Base-by-base conservation (phyloP, 305 asterid genomes). In the Fraxinus albicans region DNA sequence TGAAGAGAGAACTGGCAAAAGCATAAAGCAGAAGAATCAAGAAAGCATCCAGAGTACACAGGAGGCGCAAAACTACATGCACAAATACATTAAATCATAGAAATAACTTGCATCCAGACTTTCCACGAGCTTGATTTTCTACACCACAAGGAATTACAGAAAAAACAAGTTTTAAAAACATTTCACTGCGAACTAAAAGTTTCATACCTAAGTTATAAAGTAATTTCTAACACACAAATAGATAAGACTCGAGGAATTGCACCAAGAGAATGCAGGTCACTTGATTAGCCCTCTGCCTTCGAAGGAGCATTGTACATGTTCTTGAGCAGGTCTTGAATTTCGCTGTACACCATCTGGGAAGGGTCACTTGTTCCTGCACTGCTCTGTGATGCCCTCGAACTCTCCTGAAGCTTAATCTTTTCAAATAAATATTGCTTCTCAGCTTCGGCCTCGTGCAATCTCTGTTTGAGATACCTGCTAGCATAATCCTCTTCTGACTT, bases 391-490 rank as follows among this genome's bases (percentile, higher is more conserved):
- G 90, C 88, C 83, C 97, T 89, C 0, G 96, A 90, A 83, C 96
- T 91, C 84, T 92, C 97, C 81, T 95, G 95, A 79, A 96, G 96
- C 92, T 94, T 94, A 25, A 96, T 89, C 84, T 92, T 95, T 88
- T 96, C 97, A 4, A 94, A 90, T 77, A 96, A 67, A 82, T 90
- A 93, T 86, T 94, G 98, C 84, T 91, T 96, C 94, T 96, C 99
- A 13, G 96, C 96, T 86, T 96, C 98, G 2, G 99, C 99, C 86
- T 95, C 98, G 6, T 90, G 95, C 87, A 95, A 80, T 34, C 97
- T 89, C 83, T 94, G 99, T 84, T 95, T 93, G 50, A 95, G 92
- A 82, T 95, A 94, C 87, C 96, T 89, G 86, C 97, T 94, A 2
- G 97, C 90, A 36, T 94, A 94, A 85, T 95, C 98, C 80, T 95